Evolutionary conservation across 1,284 basidiomycete species (phyloP), one percentile per base, ranked within the genome.

Genomic region (Tetrapyrgos nigripes): DNA sequence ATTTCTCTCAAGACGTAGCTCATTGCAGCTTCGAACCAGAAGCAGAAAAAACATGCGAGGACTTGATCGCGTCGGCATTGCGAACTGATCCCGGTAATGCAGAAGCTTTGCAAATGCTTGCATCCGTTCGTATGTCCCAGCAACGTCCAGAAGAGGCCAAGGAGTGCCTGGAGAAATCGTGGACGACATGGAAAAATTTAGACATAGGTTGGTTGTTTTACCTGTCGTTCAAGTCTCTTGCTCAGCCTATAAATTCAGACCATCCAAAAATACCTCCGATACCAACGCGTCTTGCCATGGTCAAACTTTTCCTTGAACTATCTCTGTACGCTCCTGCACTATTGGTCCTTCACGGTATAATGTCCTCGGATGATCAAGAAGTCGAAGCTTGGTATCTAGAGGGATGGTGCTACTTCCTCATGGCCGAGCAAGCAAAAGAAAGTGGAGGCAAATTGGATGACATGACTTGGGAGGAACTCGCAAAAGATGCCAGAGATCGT

Each of bases 341-440:
- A 13, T 78, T 91, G 43, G 87, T 96, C 4, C 76, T 97, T 13
- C 86, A 92, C 44, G 90, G 89, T 4, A 83, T 96, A 26, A 89
- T 96, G 72, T 85, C 90, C 11, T 80, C 89, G 11, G 93, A 97
- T 73, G 92, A 95, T 64, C 86, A 94, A 68, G 91, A 95, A 57
- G 88, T 96, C 5, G 95, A 97, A 68, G 93, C 91, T 3, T 96
- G 94, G 85, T 97, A 97, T 72, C 83, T 97, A n/a, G 92, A 96
- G 71, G 96, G 94, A 53, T 96, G 94, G 93, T 91, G 92, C 59
- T 95, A 94, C 81, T 94, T 88, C 77, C 78, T 96, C 44, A 86
- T 89, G 83, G 82, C 84, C 0, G 87, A 92, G 68, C 82, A 85
- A 60, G 83, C 84, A 17, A 81, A 83, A 60, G 85, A 87, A 62